phyloP scores from a whole-genome alignment of 2,329 filamentous ascomycete species.

The Stagonosporopsis chrysanthemi region DNA sequence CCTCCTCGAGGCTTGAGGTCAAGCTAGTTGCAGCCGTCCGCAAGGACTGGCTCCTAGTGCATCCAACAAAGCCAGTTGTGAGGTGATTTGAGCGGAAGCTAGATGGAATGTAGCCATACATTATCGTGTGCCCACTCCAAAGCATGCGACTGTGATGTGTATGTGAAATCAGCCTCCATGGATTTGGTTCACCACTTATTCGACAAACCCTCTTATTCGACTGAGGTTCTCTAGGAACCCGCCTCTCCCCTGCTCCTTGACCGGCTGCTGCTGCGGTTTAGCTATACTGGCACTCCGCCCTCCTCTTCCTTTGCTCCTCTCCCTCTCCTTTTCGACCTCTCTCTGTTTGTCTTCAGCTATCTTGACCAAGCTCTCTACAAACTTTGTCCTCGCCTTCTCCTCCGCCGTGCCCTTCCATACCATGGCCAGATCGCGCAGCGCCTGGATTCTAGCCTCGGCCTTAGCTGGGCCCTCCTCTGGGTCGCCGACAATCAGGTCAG shows the following conservation, averaged over 20 bases:
- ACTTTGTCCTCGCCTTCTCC: slow-evolving; percentile 81
- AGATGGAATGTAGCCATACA: slow-evolving; percentile 5
- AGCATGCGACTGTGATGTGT: not conserved
- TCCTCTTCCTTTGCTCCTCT: slow-evolving; percentile 22
- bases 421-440: slow-evolving; percentile 75
- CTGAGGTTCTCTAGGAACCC: slow-evolving; percentile 51
- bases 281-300: slow-evolving; percentile 35
- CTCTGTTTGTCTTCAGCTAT: slow-evolving; percentile 77
- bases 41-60: slow-evolving; percentile 30
- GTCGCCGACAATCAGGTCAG: slow-evolving; percentile 66
- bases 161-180: no score
- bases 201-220: slow-evolving; percentile 47
- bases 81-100: slow-evolving; percentile 19
- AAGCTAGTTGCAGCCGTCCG: slow-evolving; percentile 25
- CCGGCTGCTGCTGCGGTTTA: slow-evolving; percentile 22
- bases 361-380: slow-evolving; percentile 82
- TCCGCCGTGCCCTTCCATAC: slow-evolving; percentile 97
- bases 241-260: slow-evolving; percentile 36
- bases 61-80: slow-evolving; percentile 28
- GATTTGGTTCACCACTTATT: slow-evolving; percentile 19
- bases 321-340: slow-evolving; percentile 52
- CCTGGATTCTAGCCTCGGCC: slow-evolving; percentile 76
- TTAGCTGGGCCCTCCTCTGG: slow-evolving; percentile 70
- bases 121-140: no score
- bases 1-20: slow-evolving; percentile 30